Evolutionary conservation across 1,139 yeast genomes (phyloP).

Genomic region (Saccharomyces hybrid): DNA sequence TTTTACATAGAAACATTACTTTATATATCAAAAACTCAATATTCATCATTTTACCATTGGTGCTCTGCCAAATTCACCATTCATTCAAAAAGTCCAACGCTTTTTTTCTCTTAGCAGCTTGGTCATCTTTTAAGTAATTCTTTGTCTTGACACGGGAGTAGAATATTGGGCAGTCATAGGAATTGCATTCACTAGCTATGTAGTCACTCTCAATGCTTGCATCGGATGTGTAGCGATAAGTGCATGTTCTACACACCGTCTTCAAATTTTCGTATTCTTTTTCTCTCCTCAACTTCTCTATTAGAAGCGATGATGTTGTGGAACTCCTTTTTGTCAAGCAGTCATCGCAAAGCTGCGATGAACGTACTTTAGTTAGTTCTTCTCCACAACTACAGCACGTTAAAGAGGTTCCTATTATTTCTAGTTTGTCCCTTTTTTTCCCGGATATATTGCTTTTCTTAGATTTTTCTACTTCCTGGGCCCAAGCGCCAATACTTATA

Average conservation of each 20-base stretch:
- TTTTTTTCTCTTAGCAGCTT: background rate
- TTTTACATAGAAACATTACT: background rate
- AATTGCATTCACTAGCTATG: constrained; percentile 28
- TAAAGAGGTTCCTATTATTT: background rate
- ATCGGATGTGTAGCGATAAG: constrained; percentile 21
- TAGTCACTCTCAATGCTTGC: constrained; percentile 15
- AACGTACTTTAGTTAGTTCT: constrained; percentile 11
- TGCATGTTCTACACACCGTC: constrained; percentile 30
- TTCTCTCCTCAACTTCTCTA: constrained; percentile 17
- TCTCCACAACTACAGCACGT: constrained; percentile 12
- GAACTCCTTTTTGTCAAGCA: constrained; percentile 31
- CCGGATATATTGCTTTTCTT: constrained; percentile 12
- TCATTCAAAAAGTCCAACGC: constrained; percentile 10
- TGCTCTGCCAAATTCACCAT: constrained; percentile 8
- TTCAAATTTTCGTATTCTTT: constrained; percentile 15
- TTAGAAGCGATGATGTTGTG: constrained; percentile 22
- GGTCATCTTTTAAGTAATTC: constrained; percentile 6
- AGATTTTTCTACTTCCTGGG: constrained; percentile 54
- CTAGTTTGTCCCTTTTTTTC: background rate
- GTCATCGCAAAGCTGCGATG: constrained; percentile 29
- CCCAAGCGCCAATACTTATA: constrained; percentile 73
- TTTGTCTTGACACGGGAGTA: constrained; percentile 27
- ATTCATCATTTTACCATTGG: background rate
- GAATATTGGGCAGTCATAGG: constrained; percentile 36
- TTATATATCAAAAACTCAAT: background rate